Evolutionary conservation across 2,329 filamentous ascomycete species (phyloP).

Genomic region (Neofusicoccum cordaticola): DNA sequence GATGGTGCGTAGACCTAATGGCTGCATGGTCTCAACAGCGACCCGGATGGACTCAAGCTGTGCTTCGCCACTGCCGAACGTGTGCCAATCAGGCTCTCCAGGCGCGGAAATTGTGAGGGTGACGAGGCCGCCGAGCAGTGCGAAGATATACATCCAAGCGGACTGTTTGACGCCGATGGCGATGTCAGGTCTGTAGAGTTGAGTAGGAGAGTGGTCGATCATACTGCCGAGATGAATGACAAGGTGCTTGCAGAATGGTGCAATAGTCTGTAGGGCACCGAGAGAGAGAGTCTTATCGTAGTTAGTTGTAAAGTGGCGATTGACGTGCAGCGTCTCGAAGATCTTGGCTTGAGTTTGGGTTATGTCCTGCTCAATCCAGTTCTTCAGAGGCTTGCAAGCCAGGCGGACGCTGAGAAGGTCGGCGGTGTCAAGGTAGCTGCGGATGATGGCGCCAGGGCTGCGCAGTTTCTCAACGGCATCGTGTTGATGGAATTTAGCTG

Average conservation of each 20-base stretch:
- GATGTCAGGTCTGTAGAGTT: background rate
- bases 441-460: background rate
- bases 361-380: background rate
- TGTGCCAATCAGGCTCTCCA: background rate
- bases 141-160: background rate
- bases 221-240: background rate
- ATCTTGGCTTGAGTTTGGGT: background rate
- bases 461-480: background rate
- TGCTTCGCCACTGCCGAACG: background rate
- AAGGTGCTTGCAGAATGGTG: background rate
- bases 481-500: background rate
- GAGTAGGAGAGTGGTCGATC: background rate
- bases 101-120: background rate
- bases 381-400: background rate
- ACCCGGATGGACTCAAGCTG: slow-evolving; percentile 1
- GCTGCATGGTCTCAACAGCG: background rate
- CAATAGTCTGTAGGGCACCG: background rate
- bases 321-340: background rate
- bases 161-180: background rate
- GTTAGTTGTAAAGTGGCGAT: background rate
- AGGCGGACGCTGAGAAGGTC: slow-evolving; percentile 7
- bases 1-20: background rate
- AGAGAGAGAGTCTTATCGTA: background rate
- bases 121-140: background rate
- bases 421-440: background rate